Evolutionary conservation across 2,329 filamentous ascomycete species (phyloP).

Genomic region (Atkinsonella texensis): DNA sequence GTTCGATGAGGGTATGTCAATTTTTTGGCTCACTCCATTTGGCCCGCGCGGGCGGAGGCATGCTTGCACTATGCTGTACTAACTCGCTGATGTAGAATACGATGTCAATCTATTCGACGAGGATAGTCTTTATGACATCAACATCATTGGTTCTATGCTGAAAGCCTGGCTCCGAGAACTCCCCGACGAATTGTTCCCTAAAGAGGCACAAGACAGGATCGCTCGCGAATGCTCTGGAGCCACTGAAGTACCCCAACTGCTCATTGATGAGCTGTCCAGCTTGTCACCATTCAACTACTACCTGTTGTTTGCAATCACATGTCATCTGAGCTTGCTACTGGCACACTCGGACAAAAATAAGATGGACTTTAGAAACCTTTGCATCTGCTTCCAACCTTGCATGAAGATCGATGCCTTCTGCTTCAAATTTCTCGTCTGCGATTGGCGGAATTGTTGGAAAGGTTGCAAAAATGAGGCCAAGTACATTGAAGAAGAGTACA

Average conservation of each 20-base stretch:
- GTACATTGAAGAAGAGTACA: constrained; percentile 60
- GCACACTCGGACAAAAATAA: constrained; percentile 93
- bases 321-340: constrained; percentile 82
- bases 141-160: constrained; percentile 90
- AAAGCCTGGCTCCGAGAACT: constrained; percentile 92
- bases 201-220: constrained; percentile 67
- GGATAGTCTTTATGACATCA: constrained; percentile 84
- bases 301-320: constrained; percentile 91
- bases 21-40: background rate
- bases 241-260: constrained; percentile 68
- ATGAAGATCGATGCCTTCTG: constrained; percentile 93
- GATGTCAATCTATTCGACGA: constrained; percentile 88
- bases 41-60: background rate
- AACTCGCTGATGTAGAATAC: constrained; percentile 40
- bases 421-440: constrained; percentile 88
- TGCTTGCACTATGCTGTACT: background rate
- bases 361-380: constrained; percentile 93
- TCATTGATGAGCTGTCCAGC: constrained; percentile 85
- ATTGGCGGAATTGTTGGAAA: constrained; percentile 96
- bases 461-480: constrained; percentile 84
- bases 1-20: constrained; percentile 64
- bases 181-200: constrained; percentile 90
- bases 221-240: constrained; percentile 68
- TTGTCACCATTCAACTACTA: constrained; percentile 98
- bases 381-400: constrained; percentile 93